These are phyloP conservation scores for Solanum virginianum DNA, from an alignment of 257 asterid species.

Conservation along the genomic window DNA sequence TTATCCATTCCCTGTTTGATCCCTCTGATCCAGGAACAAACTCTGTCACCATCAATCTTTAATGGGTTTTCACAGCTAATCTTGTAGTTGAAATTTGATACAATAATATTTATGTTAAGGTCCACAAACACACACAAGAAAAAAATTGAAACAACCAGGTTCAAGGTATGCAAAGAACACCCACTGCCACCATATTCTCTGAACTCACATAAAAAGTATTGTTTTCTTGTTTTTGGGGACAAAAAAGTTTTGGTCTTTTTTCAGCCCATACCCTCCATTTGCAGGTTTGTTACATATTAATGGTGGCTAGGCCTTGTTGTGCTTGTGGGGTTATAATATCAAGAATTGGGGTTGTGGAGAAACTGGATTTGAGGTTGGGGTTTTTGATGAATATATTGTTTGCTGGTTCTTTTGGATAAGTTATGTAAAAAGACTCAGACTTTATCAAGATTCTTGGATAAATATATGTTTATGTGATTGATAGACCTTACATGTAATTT, in stretches of 20 bases:
- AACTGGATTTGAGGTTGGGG: conserved; percentile 33
- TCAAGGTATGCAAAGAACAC: conserved; percentile 62
- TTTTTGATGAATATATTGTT: conserved; percentile 24
- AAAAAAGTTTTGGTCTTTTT: neutral
- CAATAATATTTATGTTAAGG: conserved; percentile 48
- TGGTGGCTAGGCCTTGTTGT: conserved; percentile 66
- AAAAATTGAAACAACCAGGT: conserved; percentile 32
- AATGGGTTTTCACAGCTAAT: conserved; percentile 82
- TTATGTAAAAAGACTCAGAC: neutral
- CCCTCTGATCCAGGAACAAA: conserved; percentile 79
- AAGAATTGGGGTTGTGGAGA: conserved; percentile 30
- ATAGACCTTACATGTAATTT: neutral
- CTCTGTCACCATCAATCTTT: conserved; percentile 82
- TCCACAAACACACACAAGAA: conserved; percentile 26
- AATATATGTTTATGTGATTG: neutral
- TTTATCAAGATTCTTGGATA: neutral
- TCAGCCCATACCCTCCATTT: conserved; percentile 59
- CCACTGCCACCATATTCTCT: conserved; percentile 53
- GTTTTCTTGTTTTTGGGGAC: conserved; percentile 30
- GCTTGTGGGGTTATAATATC: conserved; percentile 49
- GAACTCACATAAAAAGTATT: conserved; percentile 36
- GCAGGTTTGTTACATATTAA: conserved; percentile 30
- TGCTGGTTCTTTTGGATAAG: conserved; percentile 54
- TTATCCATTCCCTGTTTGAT: conserved; percentile 43
- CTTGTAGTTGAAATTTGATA: conserved; percentile 52